Evolutionary conservation across 1,284 basidiomycete genomes (phyloP).

Genomic region (Anthracocystis panici-leucophaei): DNA sequence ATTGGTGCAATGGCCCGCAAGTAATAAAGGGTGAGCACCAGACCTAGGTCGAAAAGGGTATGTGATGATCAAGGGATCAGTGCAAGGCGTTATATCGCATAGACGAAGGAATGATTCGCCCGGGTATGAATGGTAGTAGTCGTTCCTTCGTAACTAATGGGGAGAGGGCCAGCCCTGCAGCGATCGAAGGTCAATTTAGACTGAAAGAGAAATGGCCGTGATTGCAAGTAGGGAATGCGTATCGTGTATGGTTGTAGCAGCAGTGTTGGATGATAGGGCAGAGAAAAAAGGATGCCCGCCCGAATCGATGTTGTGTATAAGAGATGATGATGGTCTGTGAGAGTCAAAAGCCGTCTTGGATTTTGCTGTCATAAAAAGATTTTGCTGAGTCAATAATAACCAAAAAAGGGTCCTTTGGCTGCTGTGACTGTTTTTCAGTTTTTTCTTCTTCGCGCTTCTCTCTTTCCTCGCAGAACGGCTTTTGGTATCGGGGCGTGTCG

Average conservation of each 20-base stretch:
- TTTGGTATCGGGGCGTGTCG: slow-evolving; percentile 18
- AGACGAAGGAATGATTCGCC: background rate
- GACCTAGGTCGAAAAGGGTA: background rate
- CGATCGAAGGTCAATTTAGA: slow-evolving; percentile 7
- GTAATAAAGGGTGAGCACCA: background rate
- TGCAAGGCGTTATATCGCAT: background rate
- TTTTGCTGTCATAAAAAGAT: background rate
- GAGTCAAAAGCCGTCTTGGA: background rate
- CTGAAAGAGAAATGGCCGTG: slow-evolving; percentile 10
- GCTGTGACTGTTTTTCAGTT: slow-evolving; percentile 1
- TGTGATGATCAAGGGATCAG: background rate
- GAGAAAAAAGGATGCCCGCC: background rate
- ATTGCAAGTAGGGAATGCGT: slow-evolving; percentile 3
- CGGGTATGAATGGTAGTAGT: background rate
- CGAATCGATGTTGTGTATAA: background rate
- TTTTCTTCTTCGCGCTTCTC: slow-evolving; percentile 9
- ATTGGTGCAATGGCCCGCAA: slow-evolving; percentile 13
- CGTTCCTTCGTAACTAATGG: too few relatives aligned
- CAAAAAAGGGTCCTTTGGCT: slow-evolving; percentile 7
- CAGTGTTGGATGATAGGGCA: background rate
- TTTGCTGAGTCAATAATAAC: background rate
- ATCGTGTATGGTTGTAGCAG: background rate
- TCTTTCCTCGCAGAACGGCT: background rate
- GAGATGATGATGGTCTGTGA: background rate
- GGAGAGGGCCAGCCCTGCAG: slow-evolving; percentile 7